Evolutionary conservation across 768 basidiomycete genomes (phyloP).

Genomic region (Termitomyces sp.): DNA sequence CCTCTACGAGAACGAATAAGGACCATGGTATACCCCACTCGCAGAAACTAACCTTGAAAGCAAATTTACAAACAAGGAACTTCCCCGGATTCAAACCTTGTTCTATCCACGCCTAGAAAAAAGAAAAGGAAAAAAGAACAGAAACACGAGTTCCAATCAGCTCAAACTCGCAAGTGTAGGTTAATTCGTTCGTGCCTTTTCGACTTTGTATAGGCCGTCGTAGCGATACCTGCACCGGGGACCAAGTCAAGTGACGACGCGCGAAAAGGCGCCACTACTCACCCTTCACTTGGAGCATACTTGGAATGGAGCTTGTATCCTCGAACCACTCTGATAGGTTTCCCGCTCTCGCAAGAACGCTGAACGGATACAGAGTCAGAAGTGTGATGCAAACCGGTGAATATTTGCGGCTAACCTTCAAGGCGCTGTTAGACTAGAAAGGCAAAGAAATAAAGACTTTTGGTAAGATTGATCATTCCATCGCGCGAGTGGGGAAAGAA

Average conservation of each 20-base stretch:
- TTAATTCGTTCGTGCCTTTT: conserved; percentile 47
- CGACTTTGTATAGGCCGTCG: conserved; percentile 81
- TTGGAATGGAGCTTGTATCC: conserved; percentile 71
- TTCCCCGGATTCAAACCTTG: conserved; percentile 64
- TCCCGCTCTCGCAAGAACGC: conserved; percentile 74
- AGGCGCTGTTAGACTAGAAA: conserved; percentile 60
- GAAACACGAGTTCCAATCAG: too few relatives aligned
- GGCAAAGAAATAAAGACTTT: neutral
- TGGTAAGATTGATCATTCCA: neutral
- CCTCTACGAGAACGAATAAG: conserved; percentile 31
- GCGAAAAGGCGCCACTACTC: conserved; percentile 3
- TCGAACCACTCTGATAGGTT: conserved; percentile 83
- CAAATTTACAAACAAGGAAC: conserved; percentile 79
- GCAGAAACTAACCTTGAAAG: conserved; percentile 54
- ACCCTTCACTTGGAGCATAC: conserved; percentile 82
- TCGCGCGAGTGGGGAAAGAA: too few relatives aligned
- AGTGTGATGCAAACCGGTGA: neutral
- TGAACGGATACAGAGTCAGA: conserved; percentile 21
- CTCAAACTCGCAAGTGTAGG: neutral
- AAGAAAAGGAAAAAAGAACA: too few relatives aligned
- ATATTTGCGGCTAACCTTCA: conserved; percentile 40
- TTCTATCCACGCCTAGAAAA: conserved; percentile 64
- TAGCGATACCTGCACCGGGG: conserved; percentile 65
- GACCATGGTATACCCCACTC: neutral
- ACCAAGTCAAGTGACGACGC: neutral